A percentile compares a stretch with the other conserved stretches of the same genome.
phyloP scores from a whole-genome alignment of 2,329 filamentous ascomycete genomes.

The Ceratocystis harringtonii region DNA sequence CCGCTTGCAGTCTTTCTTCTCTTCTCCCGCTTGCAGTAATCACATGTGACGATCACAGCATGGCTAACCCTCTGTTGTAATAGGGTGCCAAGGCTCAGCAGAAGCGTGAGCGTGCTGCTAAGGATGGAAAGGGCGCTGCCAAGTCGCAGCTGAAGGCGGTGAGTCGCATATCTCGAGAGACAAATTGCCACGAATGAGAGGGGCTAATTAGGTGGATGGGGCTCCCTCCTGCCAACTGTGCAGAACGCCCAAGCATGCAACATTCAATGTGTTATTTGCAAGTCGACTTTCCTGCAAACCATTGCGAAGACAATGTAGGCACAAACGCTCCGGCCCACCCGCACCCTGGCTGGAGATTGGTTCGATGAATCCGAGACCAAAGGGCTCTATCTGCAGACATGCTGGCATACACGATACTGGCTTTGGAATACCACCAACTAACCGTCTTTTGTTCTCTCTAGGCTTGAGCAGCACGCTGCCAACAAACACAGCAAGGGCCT shows the following conservation, averaged over 20 bases:
- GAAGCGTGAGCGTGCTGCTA: constrained; percentile 58
- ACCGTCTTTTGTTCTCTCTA: constrained; percentile 21
- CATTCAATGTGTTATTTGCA: constrained; percentile 65
- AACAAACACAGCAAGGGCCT: constrained; percentile 67
- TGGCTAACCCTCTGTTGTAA: not conserved
- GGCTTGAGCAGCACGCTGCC: constrained; percentile 53
- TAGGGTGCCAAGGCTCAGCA: constrained; percentile 52
- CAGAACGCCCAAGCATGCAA: constrained; percentile 60
- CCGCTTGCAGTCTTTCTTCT: too few relatives aligned
- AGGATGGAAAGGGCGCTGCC: constrained; percentile 40
- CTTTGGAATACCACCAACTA: not conserved
- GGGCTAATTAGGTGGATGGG: not conserved
- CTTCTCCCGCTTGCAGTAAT: constrained; percentile 9
- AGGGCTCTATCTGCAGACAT: not conserved
- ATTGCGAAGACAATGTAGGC: constrained; percentile 52
- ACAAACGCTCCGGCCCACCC: not conserved
- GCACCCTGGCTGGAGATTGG: not conserved
- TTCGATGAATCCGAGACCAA: not conserved
- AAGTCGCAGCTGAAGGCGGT: constrained; percentile 57
- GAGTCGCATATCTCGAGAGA: constrained; percentile 24
- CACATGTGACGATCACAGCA: not conserved
- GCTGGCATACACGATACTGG: not conserved
- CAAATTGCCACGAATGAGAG: not conserved
- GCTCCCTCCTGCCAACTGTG: not conserved
- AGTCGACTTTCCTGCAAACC: constrained; percentile 64